Percentiles rank a stretch among this genome's conserved stretches.
These are phyloP conservation scores for Saccharomycopsis fermentans DNA, from an alignment of 805 yeast genomes.

Conservation along the genomic window DNA sequence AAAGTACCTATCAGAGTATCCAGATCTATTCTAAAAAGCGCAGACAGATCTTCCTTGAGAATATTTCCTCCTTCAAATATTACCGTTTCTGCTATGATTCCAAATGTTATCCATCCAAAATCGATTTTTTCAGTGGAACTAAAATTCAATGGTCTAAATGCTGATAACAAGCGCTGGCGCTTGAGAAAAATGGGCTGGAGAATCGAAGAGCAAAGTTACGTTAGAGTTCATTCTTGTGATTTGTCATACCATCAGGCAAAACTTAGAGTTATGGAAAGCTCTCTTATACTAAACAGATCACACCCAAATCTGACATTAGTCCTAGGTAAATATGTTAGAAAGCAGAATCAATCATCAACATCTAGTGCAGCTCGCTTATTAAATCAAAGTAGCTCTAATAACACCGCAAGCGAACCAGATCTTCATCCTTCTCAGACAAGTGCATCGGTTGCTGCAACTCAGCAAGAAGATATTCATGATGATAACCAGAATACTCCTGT, in stretches of 20 bases:
- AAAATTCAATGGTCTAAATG: constrained; percentile 62
- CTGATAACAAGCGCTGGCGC: constrained; percentile 63
- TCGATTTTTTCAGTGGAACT: constrained; percentile 78
- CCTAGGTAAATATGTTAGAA: constrained; percentile 3
- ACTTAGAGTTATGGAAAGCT: constrained; percentile 36
- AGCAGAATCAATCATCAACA: background rate
- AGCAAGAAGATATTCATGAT: background rate
- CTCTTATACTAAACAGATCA: constrained; percentile 25
- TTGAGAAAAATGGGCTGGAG: constrained; percentile 86
- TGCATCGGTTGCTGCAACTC: background rate
- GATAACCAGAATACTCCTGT: background rate
- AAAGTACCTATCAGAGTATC: constrained; percentile 60
- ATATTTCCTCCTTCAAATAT: constrained; percentile 94
- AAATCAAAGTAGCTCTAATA: background rate
- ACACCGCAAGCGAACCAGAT: background rate
- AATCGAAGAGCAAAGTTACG: constrained; percentile 70
- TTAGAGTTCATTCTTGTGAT: constrained; percentile 48
- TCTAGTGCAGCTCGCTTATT: background rate
- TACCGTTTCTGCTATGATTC: constrained; percentile 77
- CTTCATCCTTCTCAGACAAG: background rate
- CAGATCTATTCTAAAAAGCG: constrained; percentile 70
- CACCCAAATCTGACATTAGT: constrained; percentile 7
- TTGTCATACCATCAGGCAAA: constrained; percentile 38
- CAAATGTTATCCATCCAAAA: constrained; percentile 82
- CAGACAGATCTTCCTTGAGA: constrained; percentile 77